Evolutionary conservation across 2,329 filamentous ascomycete genomes (phyloP), one percentile per base, ranked within the genome.

Genomic region (Aspergillus transmontanensis): DNA sequence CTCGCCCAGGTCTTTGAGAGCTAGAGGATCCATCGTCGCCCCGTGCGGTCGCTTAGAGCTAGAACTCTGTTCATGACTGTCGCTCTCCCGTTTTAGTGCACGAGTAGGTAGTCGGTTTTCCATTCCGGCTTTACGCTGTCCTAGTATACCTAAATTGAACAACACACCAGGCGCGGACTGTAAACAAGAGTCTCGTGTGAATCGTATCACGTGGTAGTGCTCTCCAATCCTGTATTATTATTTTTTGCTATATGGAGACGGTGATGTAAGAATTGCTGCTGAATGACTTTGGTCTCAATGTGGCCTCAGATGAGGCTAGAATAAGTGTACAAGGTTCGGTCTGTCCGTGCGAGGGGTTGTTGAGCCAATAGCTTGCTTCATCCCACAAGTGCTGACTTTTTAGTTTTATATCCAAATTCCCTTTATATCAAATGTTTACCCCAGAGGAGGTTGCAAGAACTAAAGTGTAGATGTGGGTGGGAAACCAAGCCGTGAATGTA

Each of bases 1-100:
- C 19, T 62, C 51, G 39, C 63, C 39, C 7, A 66, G 45, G 12
- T 48, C 23, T 6, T 48, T 43, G 14, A 67, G 39, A 23, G 62
- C 56, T 12, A 50, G 30, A 21, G 61, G 50, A 30, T 65, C 28
- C 45, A 59, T 59, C 12, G 21, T 46, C 21, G 43, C 30, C 26
- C 46, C 41, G 21, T 39, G 16, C 21, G n/a, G 14, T 41, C 57
- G 41, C 6, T 19, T 51, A 34, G 19, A 30, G 16, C 41, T 36
- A 19, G 16, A 26, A 32, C 41, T n/a, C n/a, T 23, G 11, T 7
- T 56, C 39, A 12, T 53, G 32, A 9, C 12, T 41, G n/a, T 53
- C 26, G 36, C 59, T 43, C 21, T 58, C 28, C n/a, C 28, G 48
- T 32, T 58, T 57, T n/a, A 30, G 50, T 21, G 7, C 61, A 21